These are phyloP conservation scores for Iberis amara DNA, from an alignment of 441 rosid species.

Conservation along the genomic window DNA sequence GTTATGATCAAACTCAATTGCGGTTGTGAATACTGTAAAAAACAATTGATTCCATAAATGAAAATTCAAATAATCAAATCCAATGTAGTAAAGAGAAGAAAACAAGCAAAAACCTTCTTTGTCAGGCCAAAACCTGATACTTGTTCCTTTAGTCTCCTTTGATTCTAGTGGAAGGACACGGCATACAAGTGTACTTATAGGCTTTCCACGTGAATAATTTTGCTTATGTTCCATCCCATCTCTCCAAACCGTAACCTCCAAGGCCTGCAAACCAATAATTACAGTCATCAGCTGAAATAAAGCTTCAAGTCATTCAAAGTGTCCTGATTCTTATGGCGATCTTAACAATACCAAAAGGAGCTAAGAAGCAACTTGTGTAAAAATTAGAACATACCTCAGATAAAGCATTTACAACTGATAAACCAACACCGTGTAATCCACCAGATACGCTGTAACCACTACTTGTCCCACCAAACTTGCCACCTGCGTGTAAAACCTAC, in stretches of 20 bases:
- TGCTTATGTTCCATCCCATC: constrained; percentile 71
- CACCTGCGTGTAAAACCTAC: constrained; percentile 93
- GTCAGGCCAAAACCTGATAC: constrained; percentile 90
- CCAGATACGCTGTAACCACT: constrained; percentile 94
- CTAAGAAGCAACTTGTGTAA: constrained; percentile 2
- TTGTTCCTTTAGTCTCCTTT: constrained; percentile 55
- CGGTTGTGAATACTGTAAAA: constrained; percentile 76
- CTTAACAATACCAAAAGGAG: not conserved
- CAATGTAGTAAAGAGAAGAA: constrained; percentile 6
- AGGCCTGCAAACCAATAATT: constrained; percentile 36
- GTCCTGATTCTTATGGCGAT: not conserved
- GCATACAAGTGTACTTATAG: constrained; percentile 47
- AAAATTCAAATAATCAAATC: constrained; percentile 18
- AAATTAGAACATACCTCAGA: constrained; percentile 61
- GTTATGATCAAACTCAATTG: constrained; percentile 71
- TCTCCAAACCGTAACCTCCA: constrained; percentile 85
- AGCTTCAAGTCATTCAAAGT: constrained; percentile 14
- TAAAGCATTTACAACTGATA: constrained; percentile 90
- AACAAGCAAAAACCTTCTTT: constrained; percentile 54
- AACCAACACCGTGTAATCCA: constrained; percentile 92
- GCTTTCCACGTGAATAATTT: constrained; percentile 82
- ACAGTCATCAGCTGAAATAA: not conserved
- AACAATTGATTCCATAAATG: constrained; percentile 20
- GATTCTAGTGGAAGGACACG: constrained; percentile 49
- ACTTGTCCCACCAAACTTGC: constrained; percentile 89